These are phyloP conservation scores for Gamarada debralockiae DNA, from an alignment of 495 filamentous ascomycete genomes.

Conservation along the genomic window DNA sequence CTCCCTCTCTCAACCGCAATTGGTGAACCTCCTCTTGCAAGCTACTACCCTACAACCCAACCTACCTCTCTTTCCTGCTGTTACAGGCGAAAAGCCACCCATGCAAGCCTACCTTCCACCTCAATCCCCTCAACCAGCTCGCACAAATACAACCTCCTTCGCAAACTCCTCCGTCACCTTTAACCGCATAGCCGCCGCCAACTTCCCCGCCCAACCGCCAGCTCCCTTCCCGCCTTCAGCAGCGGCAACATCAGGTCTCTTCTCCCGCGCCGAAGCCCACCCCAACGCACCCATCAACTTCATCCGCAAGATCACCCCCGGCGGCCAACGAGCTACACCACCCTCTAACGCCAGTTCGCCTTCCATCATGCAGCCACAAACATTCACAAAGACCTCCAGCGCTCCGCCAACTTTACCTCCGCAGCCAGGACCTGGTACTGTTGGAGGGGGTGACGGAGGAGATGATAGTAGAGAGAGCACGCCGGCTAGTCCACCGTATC, in stretches of 20 bases:
- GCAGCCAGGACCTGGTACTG: not conserved
- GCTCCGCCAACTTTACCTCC: constrained; percentile 11
- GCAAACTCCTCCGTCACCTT: constrained; percentile 36
- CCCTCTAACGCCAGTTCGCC: not conserved
- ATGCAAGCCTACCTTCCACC: constrained; percentile 24
- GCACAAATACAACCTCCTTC: constrained; percentile 19
- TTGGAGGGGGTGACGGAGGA: not conserved
- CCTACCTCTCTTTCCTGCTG: constrained; percentile 35
- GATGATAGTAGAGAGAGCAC: constrained; percentile 23
- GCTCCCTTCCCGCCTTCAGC: constrained; percentile 29
- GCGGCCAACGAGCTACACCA: not conserved
- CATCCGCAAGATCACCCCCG: constrained; percentile 32
- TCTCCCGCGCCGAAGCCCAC: constrained; percentile 34
- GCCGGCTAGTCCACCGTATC: constrained; percentile 57
- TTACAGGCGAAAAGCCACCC: constrained; percentile 26
- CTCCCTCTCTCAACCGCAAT: constrained; percentile 34
- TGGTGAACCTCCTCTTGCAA: constrained; percentile 44
- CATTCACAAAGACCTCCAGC: constrained; percentile 1
- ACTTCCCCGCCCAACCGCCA: constrained; percentile 30
- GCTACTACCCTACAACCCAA: constrained; percentile 34
- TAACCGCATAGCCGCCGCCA: constrained; percentile 23
- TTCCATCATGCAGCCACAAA: constrained; percentile 6
- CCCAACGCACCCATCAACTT: constrained; percentile 34
- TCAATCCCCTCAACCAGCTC: constrained; percentile 27
- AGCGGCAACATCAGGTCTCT: constrained; percentile 30